These are phyloP conservation scores for Protostelium mycophagum DNA, from an alignment of 78 protist species.

Conservation along the genomic window DNA sequence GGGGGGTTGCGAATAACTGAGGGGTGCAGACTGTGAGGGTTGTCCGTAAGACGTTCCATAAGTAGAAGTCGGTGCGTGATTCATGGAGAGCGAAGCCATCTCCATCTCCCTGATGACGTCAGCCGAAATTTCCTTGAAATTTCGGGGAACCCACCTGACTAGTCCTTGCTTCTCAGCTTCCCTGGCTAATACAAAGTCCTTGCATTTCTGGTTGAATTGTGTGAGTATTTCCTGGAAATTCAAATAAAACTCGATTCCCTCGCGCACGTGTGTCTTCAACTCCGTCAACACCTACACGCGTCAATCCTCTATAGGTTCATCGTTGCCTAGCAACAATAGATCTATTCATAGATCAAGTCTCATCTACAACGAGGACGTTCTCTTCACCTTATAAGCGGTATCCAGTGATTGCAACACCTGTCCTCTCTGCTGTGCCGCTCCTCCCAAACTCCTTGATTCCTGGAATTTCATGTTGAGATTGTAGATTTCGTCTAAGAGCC, in stretches of 20 bases:
- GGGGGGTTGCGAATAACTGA: not conserved
- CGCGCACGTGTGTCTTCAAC: constrained; percentile 47
- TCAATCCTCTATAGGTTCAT: not conserved
- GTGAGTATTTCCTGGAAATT: constrained; percentile 50
- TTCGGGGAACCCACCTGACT: not conserved
- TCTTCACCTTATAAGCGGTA: constrained; percentile 37
- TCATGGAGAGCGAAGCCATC: not conserved
- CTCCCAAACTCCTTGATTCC: constrained; percentile 28
- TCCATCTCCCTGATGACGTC: not conserved
- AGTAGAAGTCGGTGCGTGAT: not conserved
- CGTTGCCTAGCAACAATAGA: too few relatives aligned
- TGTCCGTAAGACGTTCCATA: not conserved
- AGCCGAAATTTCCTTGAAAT: not conserved
- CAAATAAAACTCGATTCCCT: constrained; percentile 50
- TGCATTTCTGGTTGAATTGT: constrained; percentile 20
- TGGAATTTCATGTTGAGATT: constrained; percentile 44
- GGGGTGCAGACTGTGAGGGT: not conserved
- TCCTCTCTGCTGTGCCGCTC: constrained; percentile 26
- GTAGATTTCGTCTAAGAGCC: constrained; percentile 14
- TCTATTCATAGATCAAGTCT: too few relatives aligned
- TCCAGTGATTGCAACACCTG: constrained; percentile 33
- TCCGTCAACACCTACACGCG: constrained; percentile 20
- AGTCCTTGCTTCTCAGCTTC: constrained; percentile 41
- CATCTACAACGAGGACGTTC: too few relatives aligned
- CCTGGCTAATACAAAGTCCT: constrained; percentile 43